A percentile compares a stretch with the other conserved stretches of the same genome.
Conservation (phyloP, 2,329 filamentous ascomycete species). For the Myriosclerotinia scirpicola region DNA sequence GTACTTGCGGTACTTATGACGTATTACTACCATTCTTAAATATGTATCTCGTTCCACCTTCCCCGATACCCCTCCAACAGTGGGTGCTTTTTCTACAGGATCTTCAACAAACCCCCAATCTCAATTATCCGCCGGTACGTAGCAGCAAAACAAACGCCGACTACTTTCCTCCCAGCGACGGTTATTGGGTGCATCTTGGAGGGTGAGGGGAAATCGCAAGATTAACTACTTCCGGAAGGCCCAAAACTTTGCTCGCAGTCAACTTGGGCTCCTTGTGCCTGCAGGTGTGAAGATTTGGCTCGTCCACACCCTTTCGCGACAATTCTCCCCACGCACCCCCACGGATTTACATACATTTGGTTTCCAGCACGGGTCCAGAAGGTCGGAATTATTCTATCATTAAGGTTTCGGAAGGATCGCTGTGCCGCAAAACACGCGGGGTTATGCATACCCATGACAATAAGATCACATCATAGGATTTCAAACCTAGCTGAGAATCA, state of each 20-base stretch:
- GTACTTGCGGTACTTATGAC: neutral
- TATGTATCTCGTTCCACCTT: neutral
- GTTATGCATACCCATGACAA: neutral
- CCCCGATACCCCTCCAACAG: neutral
- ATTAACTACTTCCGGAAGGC: neutral
- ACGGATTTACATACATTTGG: neutral
- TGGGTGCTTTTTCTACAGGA: neutral
- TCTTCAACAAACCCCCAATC: neutral
- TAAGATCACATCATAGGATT: neutral
- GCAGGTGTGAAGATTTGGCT: neutral
- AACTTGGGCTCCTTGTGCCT: neutral
- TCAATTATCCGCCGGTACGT: neutral
- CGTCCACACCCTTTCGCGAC: too few species aligned
- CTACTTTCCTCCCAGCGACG: too few species aligned
- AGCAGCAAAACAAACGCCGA: neutral
- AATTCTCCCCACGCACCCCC: neutral
- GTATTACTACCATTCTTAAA: neutral
- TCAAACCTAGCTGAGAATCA: neutral
- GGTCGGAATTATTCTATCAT: neutral
- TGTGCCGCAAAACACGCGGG: too few species aligned
- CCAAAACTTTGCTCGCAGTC: neutral
- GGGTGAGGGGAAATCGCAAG: neutral
- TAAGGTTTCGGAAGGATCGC: neutral
- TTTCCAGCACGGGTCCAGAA: neutral
- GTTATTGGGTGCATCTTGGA: neutral